Base-by-base conservation (phyloP, 768 basidiomycete species). In the Pholiota molesta region DNA sequence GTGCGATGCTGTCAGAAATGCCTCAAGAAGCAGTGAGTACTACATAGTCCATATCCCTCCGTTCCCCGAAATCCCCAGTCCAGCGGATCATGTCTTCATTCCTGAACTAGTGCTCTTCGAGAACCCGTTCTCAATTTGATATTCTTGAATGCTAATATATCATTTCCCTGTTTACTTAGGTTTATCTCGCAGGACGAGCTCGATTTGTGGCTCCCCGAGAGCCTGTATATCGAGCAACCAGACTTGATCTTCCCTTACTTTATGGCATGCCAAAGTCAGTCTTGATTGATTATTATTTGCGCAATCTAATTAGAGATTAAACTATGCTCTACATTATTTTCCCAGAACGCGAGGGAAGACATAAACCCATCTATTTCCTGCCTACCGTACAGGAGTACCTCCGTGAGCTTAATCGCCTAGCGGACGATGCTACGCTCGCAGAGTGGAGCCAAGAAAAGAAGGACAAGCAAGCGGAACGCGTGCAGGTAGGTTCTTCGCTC, bases 1-100 rank as follows among this genome's bases (percentile, higher is more conserved):
- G 68, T 75, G 28, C 73, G 78, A 35, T 75, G 75, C 53, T 81
- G 79, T 62, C 70, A 67, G 44, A 68, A 66, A 39, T 81, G 79
- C 51, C 60, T 78, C 5, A 65, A 68, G 53, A 67, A 69, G 52
- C 55, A 72, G 79, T 80, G 44, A 62, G 73, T 63, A 2, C 10
- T 51, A 10, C 7, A 6, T 58, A 29, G 1, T 55, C 35, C 19
- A 17, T 33, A 10, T 21, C 45, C n/a, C 29, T 42, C 37, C 39
- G 26, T 13, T 44, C 37, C 37, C 55, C 19, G n/a, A 56, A 4
- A 23, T 10, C 16, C 53, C 37, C 53, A 19, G 3, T 44, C 7
- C 11, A 16, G 23, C 19, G 40, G 23, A 56, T 56, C 40, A 42
- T 28, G 21, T 49, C 10, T 49, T 14, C 23, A 44, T 49, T 45